Percentiles rank a stretch among this genome's conserved stretches.
Conservation (phyloP, 2,329 filamentous ascomycete species). For the Pseudocercospora macadamiae region DNA sequence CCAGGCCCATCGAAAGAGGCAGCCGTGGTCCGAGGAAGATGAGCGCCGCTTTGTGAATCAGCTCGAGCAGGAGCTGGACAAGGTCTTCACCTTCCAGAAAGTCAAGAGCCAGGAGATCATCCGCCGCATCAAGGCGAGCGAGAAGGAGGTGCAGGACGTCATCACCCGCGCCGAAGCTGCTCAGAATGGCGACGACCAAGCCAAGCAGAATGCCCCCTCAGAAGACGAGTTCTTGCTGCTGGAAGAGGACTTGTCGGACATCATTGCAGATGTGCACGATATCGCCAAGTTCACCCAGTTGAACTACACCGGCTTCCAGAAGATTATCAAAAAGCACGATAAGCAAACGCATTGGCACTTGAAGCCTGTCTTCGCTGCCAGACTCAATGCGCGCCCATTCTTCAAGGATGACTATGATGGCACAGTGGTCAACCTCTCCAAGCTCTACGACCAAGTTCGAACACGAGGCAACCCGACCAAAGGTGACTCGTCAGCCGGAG, state of each 20-base stretch:
- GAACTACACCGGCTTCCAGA: constrained; percentile 99
- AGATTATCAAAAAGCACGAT: constrained; percentile 99
- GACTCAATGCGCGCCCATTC: constrained; percentile 94
- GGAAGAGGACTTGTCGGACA: constrained; percentile 93
- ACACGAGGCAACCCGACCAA: constrained; percentile 90
- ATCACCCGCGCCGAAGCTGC: constrained; percentile 65
- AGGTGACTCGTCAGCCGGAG: constrained; percentile 89
- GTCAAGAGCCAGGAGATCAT: constrained; percentile 97
- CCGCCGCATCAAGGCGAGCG: constrained; percentile 81
- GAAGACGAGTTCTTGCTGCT: constrained; percentile 94
- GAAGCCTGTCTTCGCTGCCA: constrained; percentile 91
- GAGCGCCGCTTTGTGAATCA: constrained; percentile 84
- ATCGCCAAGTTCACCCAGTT: constrained; percentile 97
- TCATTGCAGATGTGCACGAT: constrained; percentile 98
- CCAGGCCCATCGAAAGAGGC: constrained; percentile 39
- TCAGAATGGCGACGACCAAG: constrained; percentile 47
- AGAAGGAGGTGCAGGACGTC: constrained; percentile 87
- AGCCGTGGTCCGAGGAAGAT: constrained; percentile 86
- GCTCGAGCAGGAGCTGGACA: constrained; percentile 91
- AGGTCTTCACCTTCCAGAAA: constrained; percentile 96
- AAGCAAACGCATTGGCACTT: constrained; percentile 95
- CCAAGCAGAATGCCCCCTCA: constrained; percentile 56
- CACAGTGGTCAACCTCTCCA: constrained; percentile 91
- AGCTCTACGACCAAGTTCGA: constrained; percentile 90
- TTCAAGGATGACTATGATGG: constrained; percentile 99